Base-by-base conservation (phyloP, 352 stramenopile genomes). In the Phytophthora multivora region DNA sequence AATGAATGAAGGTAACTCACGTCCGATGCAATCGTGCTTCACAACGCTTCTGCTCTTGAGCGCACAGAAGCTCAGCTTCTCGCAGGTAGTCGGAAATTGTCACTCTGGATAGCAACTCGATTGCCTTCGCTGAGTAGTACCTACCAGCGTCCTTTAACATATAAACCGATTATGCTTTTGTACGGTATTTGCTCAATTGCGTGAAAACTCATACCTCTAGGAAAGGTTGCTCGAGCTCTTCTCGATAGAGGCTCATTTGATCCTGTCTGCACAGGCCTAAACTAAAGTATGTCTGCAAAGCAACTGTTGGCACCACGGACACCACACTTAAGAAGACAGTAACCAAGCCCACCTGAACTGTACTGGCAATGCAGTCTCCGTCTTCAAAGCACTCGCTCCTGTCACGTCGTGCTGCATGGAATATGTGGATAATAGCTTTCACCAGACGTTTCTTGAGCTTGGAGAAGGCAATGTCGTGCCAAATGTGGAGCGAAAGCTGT, bases 401-500 rank as follows among this genome's bases (percentile, higher is more conserved):
- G 1, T 75, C 59, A 19, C 75, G 60, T 36, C 87, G 81, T 46
- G 83, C 76, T 2, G 48, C 49, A 41, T 82, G 81, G 47, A 89
- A 92, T 35, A 90, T 83, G 38, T 88, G 69, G 45, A 93, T 80
- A 36, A 92, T 76, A 4, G 77, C 75, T 7, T 72, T 76, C 8
- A 88, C 70, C 12, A 95, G 55, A 16, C 83, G 80, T 41, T 84
- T 86, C 55, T 92, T 91, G 8, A 93, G 60, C 47, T 83, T 84
- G 26, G 57, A 64, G 28, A 93, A 93, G 9, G 77, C 79, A 42
- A 91, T 84, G 48, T 95, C 87, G 54, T 90, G 73, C 87, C 87
- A 95, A 54, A 95, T 92, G 31, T 93, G 87, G 18, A 95, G 74
- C 3, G 83, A 81, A 38, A 95, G 82, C 87, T 95, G 53, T 10